Base-by-base conservation (phyloP, 2,329 filamentous ascomycete species). In the Diaporthe sp. region DNA sequence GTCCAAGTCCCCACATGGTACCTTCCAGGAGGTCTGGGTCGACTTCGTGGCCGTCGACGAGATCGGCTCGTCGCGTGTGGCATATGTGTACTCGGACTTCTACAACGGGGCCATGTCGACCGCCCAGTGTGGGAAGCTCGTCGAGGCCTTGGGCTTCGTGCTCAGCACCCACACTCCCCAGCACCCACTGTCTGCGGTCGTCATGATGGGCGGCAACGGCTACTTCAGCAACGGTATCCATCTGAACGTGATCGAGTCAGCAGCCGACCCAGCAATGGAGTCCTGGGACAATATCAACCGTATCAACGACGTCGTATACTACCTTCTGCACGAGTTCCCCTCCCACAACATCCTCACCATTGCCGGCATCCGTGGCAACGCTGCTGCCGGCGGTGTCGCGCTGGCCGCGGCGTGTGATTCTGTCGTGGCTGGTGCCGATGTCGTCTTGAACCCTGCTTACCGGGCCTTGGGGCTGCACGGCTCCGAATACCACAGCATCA, bases 51-150 rank as follows among this genome's bases (percentile, higher is more conserved):
- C 77, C 13, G 79, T 81, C 44, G 77, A 78, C 22, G 66, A 66
- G 9, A 25, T 10, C 12, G 76, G 78, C 15, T 58, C 70, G 17
- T 71, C 76, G 15, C 79, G 78, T 22, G 77, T 82, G 9, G 84
- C 84, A 0, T 85, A 84, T 70, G 75, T 85, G n/a, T 82, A 84
- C 76, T 85, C 84, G 71, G 80, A 85, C 70, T 84, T 85, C 70
- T 86, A 85, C 79, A 86, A 86, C 71, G 84, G 84, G 39, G 84
- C 84, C 68, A 85, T 85, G 84, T 81, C 83, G 30, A 85, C 83
- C 0, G 75, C 73, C 9, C 82, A 85, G 72, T 86, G 84, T 76
- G 79, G 79, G 17, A 79, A 80, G 12, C 77, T 85, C 32, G 80
- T 82, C 66, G 78, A 80, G 10, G 83, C 83, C 17, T 80, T 86